These are phyloP conservation scores for Chlamydomonas incerta DNA, from an alignment of 139 green algal species.

Conservation along the genomic window DNA sequence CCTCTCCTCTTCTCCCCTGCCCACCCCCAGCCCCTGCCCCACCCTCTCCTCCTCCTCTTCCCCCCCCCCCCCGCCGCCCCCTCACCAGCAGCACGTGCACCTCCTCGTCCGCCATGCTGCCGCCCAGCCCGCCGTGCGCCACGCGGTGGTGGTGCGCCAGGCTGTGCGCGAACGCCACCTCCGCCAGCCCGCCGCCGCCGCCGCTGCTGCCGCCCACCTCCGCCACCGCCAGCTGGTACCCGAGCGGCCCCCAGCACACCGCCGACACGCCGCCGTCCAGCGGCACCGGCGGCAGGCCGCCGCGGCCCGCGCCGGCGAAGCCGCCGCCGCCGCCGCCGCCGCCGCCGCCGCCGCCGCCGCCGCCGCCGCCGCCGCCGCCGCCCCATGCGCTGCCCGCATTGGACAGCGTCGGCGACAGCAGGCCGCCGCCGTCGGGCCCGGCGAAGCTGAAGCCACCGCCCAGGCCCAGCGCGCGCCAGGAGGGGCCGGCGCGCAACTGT, in stretches of 20 bases:
- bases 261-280: conserved; percentile 64
- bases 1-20: too few relatives aligned
- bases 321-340: neutral
- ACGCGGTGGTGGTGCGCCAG: conserved; percentile 60
- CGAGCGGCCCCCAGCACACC: conserved; percentile 71
- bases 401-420: neutral
- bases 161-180: conserved; percentile 75
- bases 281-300: conserved; percentile 3
- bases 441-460: neutral
- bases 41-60: neutral
- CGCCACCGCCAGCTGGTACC: conserved; percentile 73
- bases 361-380: too few relatives aligned
- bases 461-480: too few relatives aligned
- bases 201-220: conserved; percentile 24
- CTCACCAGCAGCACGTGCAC: conserved; percentile 79
- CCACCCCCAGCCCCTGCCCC: neutral
- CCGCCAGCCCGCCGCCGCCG: conserved; percentile 50
- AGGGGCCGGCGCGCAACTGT: too few relatives aligned
- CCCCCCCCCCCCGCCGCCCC: too few relatives aligned
- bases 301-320: neutral
- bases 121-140: conserved; percentile 35
- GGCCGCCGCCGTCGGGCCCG: neutral
- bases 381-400: too few relatives aligned
- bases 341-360: neutral
- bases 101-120: conserved; percentile 54